Percentiles rank a stretch among this genome's conserved stretches.
Conservation (phyloP, 176 grass and related monocot species). For the Carex scoparia region DNA sequence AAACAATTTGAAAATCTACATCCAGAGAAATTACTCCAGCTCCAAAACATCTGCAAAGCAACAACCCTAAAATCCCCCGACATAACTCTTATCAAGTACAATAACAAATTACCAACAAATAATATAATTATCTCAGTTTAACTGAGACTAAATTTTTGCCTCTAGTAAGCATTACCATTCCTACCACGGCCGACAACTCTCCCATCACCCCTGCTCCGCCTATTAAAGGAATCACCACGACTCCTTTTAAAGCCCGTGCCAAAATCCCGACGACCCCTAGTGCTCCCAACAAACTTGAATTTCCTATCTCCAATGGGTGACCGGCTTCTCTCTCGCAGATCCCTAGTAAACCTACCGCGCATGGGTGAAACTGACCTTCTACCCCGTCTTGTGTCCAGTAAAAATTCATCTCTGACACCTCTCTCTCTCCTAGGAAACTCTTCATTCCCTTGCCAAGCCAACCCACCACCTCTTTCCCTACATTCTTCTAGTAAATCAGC, state of each 20-base stretch:
- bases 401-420: slow-evolving; percentile 33
- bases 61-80: neutral
- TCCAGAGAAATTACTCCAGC: neutral
- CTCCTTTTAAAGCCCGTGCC: slow-evolving; percentile 36
- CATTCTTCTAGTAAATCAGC: slow-evolving; percentile 39
- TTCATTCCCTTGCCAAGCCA: slow-evolving; percentile 40
- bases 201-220: slow-evolving; percentile 27
- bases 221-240: slow-evolving; percentile 36
- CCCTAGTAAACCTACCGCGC: slow-evolving; percentile 33
- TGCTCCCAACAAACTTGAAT: slow-evolving; percentile 37
- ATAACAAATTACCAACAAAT: slow-evolving; percentile 9
- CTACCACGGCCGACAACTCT: slow-evolving; percentile 36
- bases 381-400: slow-evolving; percentile 35
- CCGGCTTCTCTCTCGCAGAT: slow-evolving; percentile 56
- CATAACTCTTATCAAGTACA: neutral
- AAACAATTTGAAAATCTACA: neutral
- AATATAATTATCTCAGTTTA: neutral
- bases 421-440: slow-evolving; percentile 35
- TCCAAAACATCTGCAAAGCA: neutral
- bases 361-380: slow-evolving; percentile 44
- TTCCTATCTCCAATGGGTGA: slow-evolving; percentile 45
- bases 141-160: neutral
- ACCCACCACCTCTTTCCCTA: slow-evolving; percentile 36
- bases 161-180: slow-evolving; percentile 26
- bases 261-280: slow-evolving; percentile 35